Evolutionary conservation across 768 basidiomycete species (phyloP), one percentile per base, ranked within the genome.

Genomic region (Ephemerocybe angulata): DNA sequence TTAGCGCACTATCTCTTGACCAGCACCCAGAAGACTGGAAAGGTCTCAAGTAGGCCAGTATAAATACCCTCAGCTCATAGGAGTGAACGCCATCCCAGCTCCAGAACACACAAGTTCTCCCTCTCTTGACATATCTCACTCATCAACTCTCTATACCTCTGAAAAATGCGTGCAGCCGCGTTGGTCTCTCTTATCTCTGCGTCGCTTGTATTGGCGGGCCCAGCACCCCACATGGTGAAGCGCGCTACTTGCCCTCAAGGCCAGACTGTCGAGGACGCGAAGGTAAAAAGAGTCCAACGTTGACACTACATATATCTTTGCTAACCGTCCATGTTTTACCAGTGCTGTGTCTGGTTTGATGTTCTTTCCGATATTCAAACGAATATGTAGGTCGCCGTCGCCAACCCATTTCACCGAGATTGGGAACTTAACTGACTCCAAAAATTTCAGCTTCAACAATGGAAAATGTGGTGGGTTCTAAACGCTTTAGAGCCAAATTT

Each of bases 301-400:
- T 19, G 38, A n/a, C n/a, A n/a, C n/a, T 41, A 41, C n/a, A 6
- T 6, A 17, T 7, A 19, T 8, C 31, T 30, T 29, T 46, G 24
- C 19, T 44, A 27, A 35, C 21, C 10, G 5, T 22, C n/a, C 10
- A n/a, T 21, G 10, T 47, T 22, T 27, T 15, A 37, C 4, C 28
- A 54, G 53, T 76, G 74, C 61, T 75, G 74, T 53, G 65, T 58
- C n/a, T 66, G 73, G 61, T 73, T 74, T 62, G 69, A 74, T 41
- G 62, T 77, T 29, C 59, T 74, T 6, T 70, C 71, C 29, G 73
- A 76, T 48, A 57, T 76, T 30, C 75, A 75, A 54, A 56, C 57
- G 19, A 70, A 73, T 56, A 58, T 76, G 59, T 72, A 72, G 52
- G 70, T 29, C 19, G 21, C 15, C 11, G 15, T 12, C 31, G 19